Percentiles rank a stretch among this genome's conserved stretches.
These are phyloP conservation scores for Kregervanrija delftensis DNA, from an alignment of 805 yeast genomes.

Conservation along the genomic window DNA sequence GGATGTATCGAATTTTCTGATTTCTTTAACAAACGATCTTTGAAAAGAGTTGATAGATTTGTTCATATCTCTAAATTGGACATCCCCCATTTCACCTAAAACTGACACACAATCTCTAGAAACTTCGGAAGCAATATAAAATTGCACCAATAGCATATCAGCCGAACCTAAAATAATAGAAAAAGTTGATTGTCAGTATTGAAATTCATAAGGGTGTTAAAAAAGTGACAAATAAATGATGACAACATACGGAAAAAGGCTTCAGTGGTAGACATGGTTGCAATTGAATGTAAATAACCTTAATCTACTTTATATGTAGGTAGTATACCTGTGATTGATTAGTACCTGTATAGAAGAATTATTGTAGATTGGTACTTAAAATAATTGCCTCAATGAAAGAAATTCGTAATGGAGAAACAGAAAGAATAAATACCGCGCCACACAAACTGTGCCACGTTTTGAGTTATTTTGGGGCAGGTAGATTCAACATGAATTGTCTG, in stretches of 20 bases:
- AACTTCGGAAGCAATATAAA: conserved; percentile 85
- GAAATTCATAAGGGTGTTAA: background rate
- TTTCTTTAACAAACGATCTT: conserved; percentile 83
- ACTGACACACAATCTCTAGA: conserved; percentile 81
- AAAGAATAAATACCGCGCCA: too few species aligned
- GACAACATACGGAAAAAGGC: conserved; percentile 20
- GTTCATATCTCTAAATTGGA: conserved; percentile 89
- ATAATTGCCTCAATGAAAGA: too few species aligned
- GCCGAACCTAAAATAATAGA: conserved; percentile 58
- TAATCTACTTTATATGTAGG: too few species aligned
- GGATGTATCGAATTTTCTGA: conserved; percentile 76
- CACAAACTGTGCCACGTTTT: too few species aligned
- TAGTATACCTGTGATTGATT: too few species aligned
- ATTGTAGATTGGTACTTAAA: too few species aligned
- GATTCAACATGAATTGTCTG: too few species aligned
- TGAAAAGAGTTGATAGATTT: conserved; percentile 77
- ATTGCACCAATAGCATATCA: conserved; percentile 91
- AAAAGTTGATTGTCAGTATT: conserved; percentile 2
- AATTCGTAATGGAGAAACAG: too few species aligned
- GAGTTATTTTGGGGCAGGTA: too few species aligned
- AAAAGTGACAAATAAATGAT: background rate
- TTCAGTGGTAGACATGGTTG: conserved; percentile 6
- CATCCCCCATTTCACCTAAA: conserved; percentile 76
- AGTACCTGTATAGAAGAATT: too few species aligned
- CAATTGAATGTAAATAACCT: too few species aligned